Conservation (phyloP, 2,329 filamentous ascomycete species). For the Pyrenophora graminea region DNA sequence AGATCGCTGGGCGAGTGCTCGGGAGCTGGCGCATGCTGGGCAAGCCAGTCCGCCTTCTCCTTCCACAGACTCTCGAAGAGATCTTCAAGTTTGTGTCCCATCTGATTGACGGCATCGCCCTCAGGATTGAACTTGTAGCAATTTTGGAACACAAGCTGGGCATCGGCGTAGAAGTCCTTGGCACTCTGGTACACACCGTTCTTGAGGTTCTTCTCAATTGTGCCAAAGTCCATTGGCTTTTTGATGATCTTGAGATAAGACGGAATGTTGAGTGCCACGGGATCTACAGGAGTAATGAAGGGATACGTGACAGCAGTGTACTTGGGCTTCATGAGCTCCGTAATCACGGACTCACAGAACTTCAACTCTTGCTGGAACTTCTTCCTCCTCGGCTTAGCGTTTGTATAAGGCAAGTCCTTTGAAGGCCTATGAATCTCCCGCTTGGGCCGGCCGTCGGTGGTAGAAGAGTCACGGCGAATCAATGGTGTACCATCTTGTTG, state of each 20-base stretch:
- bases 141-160: slow-evolving; percentile 83
- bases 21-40: slow-evolving; percentile 70
- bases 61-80: slow-evolving; percentile 77
- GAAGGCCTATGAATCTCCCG: slow-evolving; percentile 89
- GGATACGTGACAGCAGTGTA: slow-evolving; percentile 69
- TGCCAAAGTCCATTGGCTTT: slow-evolving; percentile 91
- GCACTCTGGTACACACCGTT: slow-evolving; percentile 77
- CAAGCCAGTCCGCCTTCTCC: slow-evolving; percentile 80
- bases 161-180: slow-evolving; percentile 84
- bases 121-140: slow-evolving; percentile 90
- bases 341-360: slow-evolving; percentile 82
- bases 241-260: slow-evolving; percentile 93
- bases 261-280: slow-evolving; percentile 90
- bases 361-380: slow-evolving; percentile 86
- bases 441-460: slow-evolving; percentile 80
- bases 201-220: slow-evolving; percentile 73
- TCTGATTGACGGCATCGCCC: slow-evolving; percentile 71
- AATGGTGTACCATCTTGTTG: slow-evolving; percentile 77
- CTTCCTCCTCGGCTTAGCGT: slow-evolving; percentile 84
- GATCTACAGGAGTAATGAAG: slow-evolving; percentile 86
- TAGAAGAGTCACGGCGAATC: slow-evolving; percentile 83
- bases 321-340: slow-evolving; percentile 76
- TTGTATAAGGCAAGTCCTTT: slow-evolving; percentile 86
- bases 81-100: slow-evolving; percentile 73
- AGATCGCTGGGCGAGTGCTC: slow-evolving; percentile 63